These are phyloP conservation scores for Cladophialophora chaetospira DNA, from an alignment of 2,329 filamentous ascomycete species.

Conservation along the genomic window DNA sequence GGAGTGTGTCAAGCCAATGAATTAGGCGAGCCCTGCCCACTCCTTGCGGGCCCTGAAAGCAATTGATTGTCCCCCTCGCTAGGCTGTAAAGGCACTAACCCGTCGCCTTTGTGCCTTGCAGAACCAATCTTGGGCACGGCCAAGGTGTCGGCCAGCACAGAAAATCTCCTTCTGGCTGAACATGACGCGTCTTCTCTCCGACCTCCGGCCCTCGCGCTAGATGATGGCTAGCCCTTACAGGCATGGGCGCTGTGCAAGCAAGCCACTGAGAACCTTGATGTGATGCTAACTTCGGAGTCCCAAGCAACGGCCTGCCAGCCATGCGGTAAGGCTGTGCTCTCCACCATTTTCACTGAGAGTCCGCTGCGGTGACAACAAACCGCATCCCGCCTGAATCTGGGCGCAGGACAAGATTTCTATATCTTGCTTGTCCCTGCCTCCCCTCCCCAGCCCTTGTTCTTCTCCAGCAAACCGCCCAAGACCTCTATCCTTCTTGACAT, in stretches of 20 bases:
- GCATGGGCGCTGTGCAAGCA: background rate
- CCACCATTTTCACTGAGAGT: background rate
- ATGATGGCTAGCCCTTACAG: background rate
- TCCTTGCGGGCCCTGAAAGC: background rate
- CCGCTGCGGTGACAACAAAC: slow-evolving; percentile 12
- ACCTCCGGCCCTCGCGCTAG: slow-evolving; percentile 18
- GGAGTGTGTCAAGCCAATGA: slow-evolving; percentile 10
- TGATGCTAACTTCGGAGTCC: slow-evolving; percentile 25
- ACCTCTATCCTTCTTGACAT: background rate
- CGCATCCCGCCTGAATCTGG: slow-evolving; percentile 13
- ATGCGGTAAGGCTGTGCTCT: slow-evolving; percentile 27
- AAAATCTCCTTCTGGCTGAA: slow-evolving; percentile 10
- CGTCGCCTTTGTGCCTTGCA: background rate
- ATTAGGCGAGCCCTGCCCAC: background rate
- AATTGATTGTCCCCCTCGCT: background rate
- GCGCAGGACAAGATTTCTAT: slow-evolving; percentile 11
- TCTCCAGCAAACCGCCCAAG: slow-evolving; percentile 10
- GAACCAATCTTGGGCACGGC: background rate
- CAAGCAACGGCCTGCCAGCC: slow-evolving; percentile 10
- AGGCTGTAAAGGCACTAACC: slow-evolving; percentile 1
- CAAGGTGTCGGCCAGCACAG: background rate
- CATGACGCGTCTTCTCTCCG: slow-evolving; percentile 25
- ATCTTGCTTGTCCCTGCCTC: slow-evolving; percentile 21
- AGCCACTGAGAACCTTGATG: background rate
- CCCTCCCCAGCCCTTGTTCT: background rate